phyloP scores from a whole-genome alignment of 169 alveolate species.

The Plasmodium billcollinsi region DNA sequence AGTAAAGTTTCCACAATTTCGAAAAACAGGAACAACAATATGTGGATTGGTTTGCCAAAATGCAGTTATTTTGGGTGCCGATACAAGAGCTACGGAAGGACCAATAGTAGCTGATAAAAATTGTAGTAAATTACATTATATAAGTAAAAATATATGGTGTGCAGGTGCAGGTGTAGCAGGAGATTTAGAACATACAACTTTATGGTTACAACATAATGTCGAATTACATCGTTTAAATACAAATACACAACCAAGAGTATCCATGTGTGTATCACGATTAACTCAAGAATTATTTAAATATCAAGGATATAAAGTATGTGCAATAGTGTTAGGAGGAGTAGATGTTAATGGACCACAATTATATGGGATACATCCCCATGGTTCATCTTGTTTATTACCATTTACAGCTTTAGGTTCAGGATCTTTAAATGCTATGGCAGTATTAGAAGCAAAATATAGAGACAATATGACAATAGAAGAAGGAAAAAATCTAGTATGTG shows the following conservation, averaged over 20 bases:
- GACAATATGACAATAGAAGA: constrained; percentile 95
- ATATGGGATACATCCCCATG: constrained; percentile 96
- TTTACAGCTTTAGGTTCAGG: constrained; percentile 99
- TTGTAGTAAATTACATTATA: constrained; percentile 96
- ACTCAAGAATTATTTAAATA: constrained; percentile 93
- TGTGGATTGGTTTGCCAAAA: constrained; percentile 96
- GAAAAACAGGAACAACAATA: constrained; percentile 98
- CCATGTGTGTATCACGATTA: constrained; percentile 92
- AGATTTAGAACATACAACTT: constrained; percentile 96
- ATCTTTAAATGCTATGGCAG: constrained; percentile 97
- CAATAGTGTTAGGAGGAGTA: constrained; percentile 97
- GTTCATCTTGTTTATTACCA: constrained; percentile 93
- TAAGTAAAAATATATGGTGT: constrained; percentile 96
- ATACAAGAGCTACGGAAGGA: constrained; percentile 92
- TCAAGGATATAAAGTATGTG: constrained; percentile 97
- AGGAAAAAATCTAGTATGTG: constrained; percentile 92
- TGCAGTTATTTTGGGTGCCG: constrained; percentile 99
- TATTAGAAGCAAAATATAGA: constrained; percentile 94
- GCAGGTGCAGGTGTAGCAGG: constrained; percentile 99
- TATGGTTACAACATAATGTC: constrained; percentile 91
- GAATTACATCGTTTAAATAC: constrained; percentile 95
- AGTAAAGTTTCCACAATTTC: constrained; percentile 59
- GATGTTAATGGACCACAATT: constrained; percentile 97
- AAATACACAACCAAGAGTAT: constrained; percentile 92
- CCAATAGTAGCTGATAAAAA: constrained; percentile 98